phyloP scores from a whole-genome alignment of 2,329 filamentous ascomycete species.

The Waltergamsia citrina region DNA sequence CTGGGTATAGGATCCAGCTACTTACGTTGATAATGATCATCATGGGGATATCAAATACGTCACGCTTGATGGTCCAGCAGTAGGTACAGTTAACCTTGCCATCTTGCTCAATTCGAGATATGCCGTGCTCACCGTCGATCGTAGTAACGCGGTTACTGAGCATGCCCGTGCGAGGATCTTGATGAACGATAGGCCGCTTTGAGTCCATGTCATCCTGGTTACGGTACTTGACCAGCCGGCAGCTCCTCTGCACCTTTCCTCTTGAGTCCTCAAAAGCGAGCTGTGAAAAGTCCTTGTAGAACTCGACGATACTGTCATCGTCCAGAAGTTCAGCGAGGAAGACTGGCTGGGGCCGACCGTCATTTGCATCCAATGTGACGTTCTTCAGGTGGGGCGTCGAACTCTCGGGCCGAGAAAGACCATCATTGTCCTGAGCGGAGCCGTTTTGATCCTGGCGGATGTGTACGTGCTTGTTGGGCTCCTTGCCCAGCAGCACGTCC shows the following conservation, averaged over 20 bases:
- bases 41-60: slow-evolving; percentile 98
- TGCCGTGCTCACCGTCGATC: slow-evolving; percentile 66
- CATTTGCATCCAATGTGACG: slow-evolving; percentile 29
- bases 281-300: slow-evolving; percentile 91
- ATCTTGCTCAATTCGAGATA: slow-evolving; percentile 73
- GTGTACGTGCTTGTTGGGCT: slow-evolving; percentile 82
- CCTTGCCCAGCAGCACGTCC: slow-evolving; percentile 78
- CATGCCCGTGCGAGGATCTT: slow-evolving; percentile 32
- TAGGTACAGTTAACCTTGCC: slow-evolving; percentile 92
- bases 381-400: slow-evolving; percentile 42
- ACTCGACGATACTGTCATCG: slow-evolving; percentile 85
- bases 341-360: slow-evolving; percentile 60
- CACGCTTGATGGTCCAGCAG: slow-evolving; percentile 93
- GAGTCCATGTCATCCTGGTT: slow-evolving; percentile 51
- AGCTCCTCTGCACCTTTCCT: slow-evolving; percentile 73
- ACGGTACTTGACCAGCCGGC: slow-evolving; percentile 84
- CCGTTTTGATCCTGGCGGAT: slow-evolving; percentile 32
- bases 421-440: slow-evolving; percentile 1
- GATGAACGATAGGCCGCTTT: slow-evolving; percentile 31
- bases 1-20: slow-evolving; percentile 15
- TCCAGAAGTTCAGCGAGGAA: slow-evolving; percentile 90
- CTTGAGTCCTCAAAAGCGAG: slow-evolving; percentile 87
- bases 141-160: slow-evolving; percentile 50
- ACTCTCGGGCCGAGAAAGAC: slow-evolving; percentile 23
- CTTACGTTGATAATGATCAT: slow-evolving; percentile 96